Evolutionary conservation across 495 filamentous ascomycete species (phyloP), one percentile per base, ranked within the genome.

Genomic region (Arthonia radiata): DNA sequence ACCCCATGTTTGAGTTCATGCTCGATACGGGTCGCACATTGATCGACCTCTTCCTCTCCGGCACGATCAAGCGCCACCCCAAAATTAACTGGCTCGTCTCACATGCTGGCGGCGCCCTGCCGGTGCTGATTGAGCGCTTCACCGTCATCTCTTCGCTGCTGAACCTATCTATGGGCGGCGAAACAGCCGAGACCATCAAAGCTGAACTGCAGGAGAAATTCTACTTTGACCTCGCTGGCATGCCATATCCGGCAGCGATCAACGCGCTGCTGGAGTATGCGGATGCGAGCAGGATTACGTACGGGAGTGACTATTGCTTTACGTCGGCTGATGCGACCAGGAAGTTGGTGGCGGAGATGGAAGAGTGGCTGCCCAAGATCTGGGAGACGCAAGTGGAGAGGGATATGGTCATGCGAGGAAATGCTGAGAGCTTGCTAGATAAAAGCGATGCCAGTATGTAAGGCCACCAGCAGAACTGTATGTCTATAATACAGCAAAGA

Each of bases 1-100:
- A 42, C 11, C 63, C 63, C 0, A 43, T 62, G 22, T 47, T 63
- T 24, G 62, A 67, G 34, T 67, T 61, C 38, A 44, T 64, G 18
- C 64, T 68, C 34, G 62, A 67, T 26, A 57, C 53, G 2, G 53
- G 52, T 2, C 44, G 60, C 10, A 42, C 47, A 1, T 37, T 66
- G 1, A 44, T 48, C 23, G 56, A 62, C 31, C 42, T 67, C 5
- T 47, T 66, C 30, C 31, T 53, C 3, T 50, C 44, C 16, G 59
- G 59, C 3, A 57, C 58, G 1, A 38, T 59, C 0, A 31, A 33
- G 0, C 40, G 47, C 0, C 56, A 45, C 35, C 46, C 52, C 5
- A 38, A 54, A 12, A 50, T 68, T 10, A 50, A 29, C 1, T 53
- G 51, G 23, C 39, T 66, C 15, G 38, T 58, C 1, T 47, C 52